Conservation (phyloP, 371 early-diverging fungal genomes). For the Actinomucor elegans region DNA sequence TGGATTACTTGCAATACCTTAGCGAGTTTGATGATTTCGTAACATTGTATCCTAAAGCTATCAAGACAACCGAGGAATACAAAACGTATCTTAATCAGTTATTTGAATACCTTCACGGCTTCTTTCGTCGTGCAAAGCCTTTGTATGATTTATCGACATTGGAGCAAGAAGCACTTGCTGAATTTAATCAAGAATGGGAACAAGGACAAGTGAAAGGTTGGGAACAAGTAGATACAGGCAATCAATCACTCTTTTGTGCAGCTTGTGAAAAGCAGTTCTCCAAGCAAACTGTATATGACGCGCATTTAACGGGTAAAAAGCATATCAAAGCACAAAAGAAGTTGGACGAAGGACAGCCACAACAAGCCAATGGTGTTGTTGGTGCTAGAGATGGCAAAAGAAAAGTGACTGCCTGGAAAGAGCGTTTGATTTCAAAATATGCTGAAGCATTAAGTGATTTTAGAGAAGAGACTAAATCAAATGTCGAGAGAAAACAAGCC, state of each 20-base stretch:
- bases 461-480: slow-evolving; percentile 80
- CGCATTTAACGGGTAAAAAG: slow-evolving; percentile 87
- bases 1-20: slow-evolving; percentile 83
- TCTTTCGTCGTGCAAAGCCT: slow-evolving; percentile 77
- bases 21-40: slow-evolving; percentile 68
- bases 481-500: slow-evolving; percentile 94
- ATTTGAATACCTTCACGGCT: slow-evolving; percentile 72
- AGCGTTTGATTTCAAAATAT: slow-evolving; percentile 64
- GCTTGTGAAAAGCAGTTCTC: slow-evolving; percentile 86
- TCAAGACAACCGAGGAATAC: slow-evolving; percentile 65
- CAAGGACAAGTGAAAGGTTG: slow-evolving; percentile 64
- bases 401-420: slow-evolving; percentile 61
- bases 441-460: slow-evolving; percentile 58
- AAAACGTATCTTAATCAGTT: slow-evolving; percentile 71
- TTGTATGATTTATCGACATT: slow-evolving; percentile 68
- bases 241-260: slow-evolving; percentile 67
- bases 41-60: slow-evolving; percentile 56
- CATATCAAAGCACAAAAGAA: slow-evolving; percentile 82
- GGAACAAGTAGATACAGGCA: slow-evolving; percentile 46
- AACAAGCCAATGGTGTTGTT: slow-evolving; percentile 31
- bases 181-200: slow-evolving; percentile 67
- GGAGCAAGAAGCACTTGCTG: slow-evolving; percentile 43
- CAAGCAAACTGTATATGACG: slow-evolving; percentile 82
- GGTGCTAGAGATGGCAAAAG: slow-evolving; percentile 52
- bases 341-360: slow-evolving; percentile 30